Conservation (phyloP, 306 rosid species). For the Castanea mollissima region DNA sequence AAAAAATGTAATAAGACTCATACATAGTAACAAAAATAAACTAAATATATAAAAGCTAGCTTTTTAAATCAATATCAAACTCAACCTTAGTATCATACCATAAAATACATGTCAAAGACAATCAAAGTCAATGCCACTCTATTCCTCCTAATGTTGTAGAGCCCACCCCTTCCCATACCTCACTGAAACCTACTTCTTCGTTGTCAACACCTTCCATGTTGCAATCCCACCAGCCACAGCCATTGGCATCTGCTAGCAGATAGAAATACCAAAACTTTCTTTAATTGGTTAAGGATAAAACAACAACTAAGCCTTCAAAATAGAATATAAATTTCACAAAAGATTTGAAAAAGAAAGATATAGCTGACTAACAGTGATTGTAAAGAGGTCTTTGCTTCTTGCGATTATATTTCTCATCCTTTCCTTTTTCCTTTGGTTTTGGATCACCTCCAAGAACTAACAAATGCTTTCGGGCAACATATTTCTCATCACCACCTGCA, state of each 20-base stretch:
- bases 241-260: constrained; percentile 63
- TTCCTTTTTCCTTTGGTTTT: constrained; percentile 43
- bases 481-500: constrained; percentile 42
- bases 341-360: background rate
- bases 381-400: constrained; percentile 48
- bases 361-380: constrained; percentile 70
- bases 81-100: background rate
- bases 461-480: constrained; percentile 35
- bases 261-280: background rate
- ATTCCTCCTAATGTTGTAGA: constrained; percentile 81
- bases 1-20: too few species aligned
- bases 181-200: constrained; percentile 70
- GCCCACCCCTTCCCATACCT: constrained; percentile 97
- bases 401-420: constrained; percentile 20
- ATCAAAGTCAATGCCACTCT: constrained; percentile 68
- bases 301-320: background rate
- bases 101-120: background rate
- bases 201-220: constrained; percentile 88
- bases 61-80: too few species aligned
- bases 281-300: background rate
- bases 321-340: background rate
- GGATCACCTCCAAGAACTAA: constrained; percentile 67
- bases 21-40: too few species aligned
- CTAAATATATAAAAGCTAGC: too few species aligned
- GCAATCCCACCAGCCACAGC: constrained; percentile 91